Percentiles rank a stretch among this genome's conserved stretches.
phyloP scores from a whole-genome alignment of 169 alveolate genomes.

The Besnoitia besnoiti region DNA sequence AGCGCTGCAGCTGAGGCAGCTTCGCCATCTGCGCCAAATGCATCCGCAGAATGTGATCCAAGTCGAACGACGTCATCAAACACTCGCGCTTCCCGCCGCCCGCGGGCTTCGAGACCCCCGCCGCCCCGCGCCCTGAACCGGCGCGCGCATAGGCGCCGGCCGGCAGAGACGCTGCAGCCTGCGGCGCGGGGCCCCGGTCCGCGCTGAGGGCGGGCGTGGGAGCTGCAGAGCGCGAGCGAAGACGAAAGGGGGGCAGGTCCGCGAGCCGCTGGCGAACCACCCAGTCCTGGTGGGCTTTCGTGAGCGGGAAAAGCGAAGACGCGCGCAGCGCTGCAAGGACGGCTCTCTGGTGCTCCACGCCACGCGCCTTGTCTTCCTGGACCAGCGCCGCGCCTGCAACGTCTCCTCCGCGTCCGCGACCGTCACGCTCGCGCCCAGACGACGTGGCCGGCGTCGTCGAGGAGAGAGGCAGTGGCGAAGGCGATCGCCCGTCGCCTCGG shows the following conservation, averaged over 20 bases:
- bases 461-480: not conserved
- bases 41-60: conserved; percentile 45
- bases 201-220: not conserved
- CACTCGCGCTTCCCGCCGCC: not conserved
- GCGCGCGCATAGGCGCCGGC: not conserved
- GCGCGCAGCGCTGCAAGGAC: not conserved
- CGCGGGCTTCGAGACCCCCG: not conserved
- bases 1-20: conserved; percentile 57
- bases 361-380: not conserved
- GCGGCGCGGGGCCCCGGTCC: too few species aligned
- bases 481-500: not conserved
- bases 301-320: not conserved
- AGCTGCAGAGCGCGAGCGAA: not conserved
- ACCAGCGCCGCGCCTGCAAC: not conserved
- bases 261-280: not conserved
- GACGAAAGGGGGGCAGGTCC: conserved; percentile 5
- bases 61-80: conserved; percentile 57
- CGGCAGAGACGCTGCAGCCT: too few species aligned
- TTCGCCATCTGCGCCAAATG: conserved; percentile 54
- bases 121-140: not conserved
- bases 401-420: not conserved
- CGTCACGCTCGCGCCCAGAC: not conserved
- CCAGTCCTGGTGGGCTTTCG: conserved; percentile 1
- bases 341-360: too few species aligned
- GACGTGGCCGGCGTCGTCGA: not conserved